Evolutionary conservation across 2,329 filamentous ascomycete genomes (phyloP).

Genomic region (Ophiostoma triangulosporum): DNA sequence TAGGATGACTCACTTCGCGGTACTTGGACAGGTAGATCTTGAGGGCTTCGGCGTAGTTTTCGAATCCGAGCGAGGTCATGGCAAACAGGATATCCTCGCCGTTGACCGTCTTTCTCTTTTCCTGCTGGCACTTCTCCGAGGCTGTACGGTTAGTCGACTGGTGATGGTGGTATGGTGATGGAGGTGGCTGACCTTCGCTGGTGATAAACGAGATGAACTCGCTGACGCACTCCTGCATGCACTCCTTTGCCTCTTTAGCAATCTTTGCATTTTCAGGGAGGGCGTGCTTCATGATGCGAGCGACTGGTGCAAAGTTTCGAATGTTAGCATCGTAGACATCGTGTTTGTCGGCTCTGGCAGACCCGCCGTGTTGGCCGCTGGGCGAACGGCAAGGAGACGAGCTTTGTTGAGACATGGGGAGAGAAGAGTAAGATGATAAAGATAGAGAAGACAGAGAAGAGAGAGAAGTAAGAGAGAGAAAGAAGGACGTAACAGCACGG

Average conservation of each 20-base stretch:
- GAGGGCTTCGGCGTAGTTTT: conserved; percentile 94
- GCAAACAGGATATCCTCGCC: conserved; percentile 97
- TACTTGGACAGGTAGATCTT: conserved; percentile 98
- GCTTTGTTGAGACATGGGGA: conserved; percentile 43
- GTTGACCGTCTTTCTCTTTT: conserved; percentile 98
- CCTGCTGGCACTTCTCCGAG: conserved; percentile 97
- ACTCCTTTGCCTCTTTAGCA: conserved; percentile 97
- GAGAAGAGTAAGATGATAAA: not conserved
- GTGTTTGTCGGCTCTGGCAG: conserved; percentile 32
- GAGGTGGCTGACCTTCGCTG: conserved; percentile 64
- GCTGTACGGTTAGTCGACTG: conserved; percentile 42
- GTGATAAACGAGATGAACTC: conserved; percentile 99
- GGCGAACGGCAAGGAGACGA: conserved; percentile 36
- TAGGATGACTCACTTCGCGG: conserved; percentile 61
- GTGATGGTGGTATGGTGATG: not conserved
- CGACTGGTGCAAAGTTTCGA: conserved; percentile 88
- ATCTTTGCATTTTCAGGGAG: conserved; percentile 98
- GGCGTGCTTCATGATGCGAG: conserved; percentile 97
- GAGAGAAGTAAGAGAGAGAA: not conserved
- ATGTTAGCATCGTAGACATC: conserved; percentile 77
- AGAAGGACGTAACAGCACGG: not conserved
- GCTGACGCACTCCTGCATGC: conserved; percentile 99
- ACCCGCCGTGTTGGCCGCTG: conserved; percentile 29
- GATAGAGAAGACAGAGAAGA: not conserved
- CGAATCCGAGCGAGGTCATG: conserved; percentile 97